Conservation (phyloP, 768 basidiomycete species). For the Tylopilus subfusipes region DNA sequence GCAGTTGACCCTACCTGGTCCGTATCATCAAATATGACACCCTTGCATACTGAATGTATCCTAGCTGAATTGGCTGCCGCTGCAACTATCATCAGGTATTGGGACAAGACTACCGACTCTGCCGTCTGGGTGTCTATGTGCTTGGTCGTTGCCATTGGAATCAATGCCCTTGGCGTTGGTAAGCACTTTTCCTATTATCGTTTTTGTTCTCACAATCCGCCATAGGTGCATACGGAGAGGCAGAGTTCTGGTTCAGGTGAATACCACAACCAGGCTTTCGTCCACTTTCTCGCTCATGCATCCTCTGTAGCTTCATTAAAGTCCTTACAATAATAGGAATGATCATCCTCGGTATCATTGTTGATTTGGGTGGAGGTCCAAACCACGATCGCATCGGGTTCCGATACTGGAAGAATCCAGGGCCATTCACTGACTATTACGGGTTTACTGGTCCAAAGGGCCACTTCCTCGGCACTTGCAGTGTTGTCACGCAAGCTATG, state of each 20-base stretch:
- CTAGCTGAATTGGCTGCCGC: slow-evolving; percentile 4
- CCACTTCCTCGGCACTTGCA: slow-evolving; percentile 4
- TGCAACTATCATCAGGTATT: neutral
- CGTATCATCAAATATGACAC: neutral
- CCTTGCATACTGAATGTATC: neutral
- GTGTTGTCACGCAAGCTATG: slow-evolving; percentile 1
- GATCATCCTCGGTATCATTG: slow-evolving; percentile 2
- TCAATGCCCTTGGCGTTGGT: slow-evolving; percentile 1
- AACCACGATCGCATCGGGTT: slow-evolving; percentile 14
- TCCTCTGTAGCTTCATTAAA: neutral
- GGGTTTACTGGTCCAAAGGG: neutral
- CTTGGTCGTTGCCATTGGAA: slow-evolving; percentile 1
- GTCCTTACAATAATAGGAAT: neutral
- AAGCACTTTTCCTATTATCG: neutral
- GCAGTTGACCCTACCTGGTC: neutral
- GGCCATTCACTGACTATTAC: neutral
- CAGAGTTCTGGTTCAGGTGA: slow-evolving; percentile 8
- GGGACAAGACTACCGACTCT: neutral
- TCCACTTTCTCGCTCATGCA: neutral
- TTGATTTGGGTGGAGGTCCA: slow-evolving; percentile 4
- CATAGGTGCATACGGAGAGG: slow-evolving; percentile 5
- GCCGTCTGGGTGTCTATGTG: neutral
- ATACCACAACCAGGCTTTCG: too few species aligned
- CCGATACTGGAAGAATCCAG: slow-evolving; percentile 40
- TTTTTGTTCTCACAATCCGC: neutral